Conservation (phyloP, 2,329 filamentous ascomycete species). For the Claviceps sp. region DNA sequence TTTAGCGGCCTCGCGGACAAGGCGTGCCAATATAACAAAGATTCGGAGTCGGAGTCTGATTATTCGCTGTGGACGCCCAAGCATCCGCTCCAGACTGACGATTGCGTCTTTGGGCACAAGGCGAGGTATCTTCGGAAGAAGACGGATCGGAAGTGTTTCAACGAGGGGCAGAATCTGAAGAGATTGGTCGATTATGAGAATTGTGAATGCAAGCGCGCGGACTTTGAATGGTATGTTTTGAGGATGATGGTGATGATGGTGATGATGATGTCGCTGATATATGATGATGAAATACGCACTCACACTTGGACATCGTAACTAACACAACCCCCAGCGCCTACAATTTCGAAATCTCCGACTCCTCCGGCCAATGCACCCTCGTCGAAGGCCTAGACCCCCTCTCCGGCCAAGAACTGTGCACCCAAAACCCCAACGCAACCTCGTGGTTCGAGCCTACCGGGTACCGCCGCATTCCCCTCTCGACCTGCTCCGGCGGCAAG, state of each 20-base stretch:
- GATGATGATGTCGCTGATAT: background rate
- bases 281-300: no score
- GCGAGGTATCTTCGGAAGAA: constrained; percentile 87
- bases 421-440: constrained; percentile 48
- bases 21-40: constrained; percentile 56
- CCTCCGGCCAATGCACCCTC: constrained; percentile 62
- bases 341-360: constrained; percentile 70
- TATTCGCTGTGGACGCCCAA: constrained; percentile 81
- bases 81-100: constrained; percentile 63
- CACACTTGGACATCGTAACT: no score
- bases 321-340: constrained; percentile 51
- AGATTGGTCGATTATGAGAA: constrained; percentile 61
- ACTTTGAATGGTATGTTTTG: constrained; percentile 70
- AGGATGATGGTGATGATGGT: background rate
- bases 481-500: constrained; percentile 66
- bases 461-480: constrained; percentile 79
- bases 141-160: constrained; percentile 65
- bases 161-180: constrained; percentile 53
- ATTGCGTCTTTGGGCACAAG: constrained; percentile 87
- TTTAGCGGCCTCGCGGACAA: constrained; percentile 69
- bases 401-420: constrained; percentile 36
- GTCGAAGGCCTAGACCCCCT: constrained; percentile 58
- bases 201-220: constrained; percentile 70
- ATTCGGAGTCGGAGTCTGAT: constrained; percentile 38
- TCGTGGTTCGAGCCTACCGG: constrained; percentile 79